phyloP scores from a whole-genome alignment of 306 rosid species.

The Hippophae gyantsensis region DNA sequence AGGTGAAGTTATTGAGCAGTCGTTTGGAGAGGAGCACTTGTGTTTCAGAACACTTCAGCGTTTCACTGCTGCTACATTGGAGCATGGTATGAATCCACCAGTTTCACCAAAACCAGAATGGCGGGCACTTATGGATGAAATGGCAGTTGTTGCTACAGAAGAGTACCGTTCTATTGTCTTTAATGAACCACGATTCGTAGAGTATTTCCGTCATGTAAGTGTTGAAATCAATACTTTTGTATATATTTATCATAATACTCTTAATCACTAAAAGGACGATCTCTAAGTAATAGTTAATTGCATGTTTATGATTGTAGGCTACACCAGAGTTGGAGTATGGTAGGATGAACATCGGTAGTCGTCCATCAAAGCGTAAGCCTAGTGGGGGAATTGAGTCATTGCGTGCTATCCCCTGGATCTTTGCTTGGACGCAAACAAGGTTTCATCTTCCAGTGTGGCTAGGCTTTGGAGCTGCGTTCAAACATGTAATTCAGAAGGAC shows the following conservation, averaged over 20 bases:
- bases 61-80: conserved; percentile 86
- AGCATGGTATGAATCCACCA: conserved; percentile 79
- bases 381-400: conserved; percentile 95
- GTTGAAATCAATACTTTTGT: conserved; percentile 4
- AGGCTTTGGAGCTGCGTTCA: conserved; percentile 84
- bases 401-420: conserved; percentile 98
- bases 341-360: conserved; percentile 93
- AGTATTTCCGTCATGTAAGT: conserved; percentile 90
- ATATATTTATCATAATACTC: not conserved
- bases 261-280: not conserved
- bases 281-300: not conserved
- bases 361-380: conserved; percentile 95
- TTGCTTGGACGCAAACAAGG: conserved; percentile 97
- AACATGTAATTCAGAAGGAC: conserved; percentile 46
- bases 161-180: conserved; percentile 92
- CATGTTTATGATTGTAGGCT: conserved; percentile 40
- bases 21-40: conserved; percentile 89
- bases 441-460: conserved; percentile 99
- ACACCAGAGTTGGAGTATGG: conserved; percentile 98
- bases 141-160: conserved; percentile 84
- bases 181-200: conserved; percentile 88
- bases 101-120: conserved; percentile 88
- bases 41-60: conserved; percentile 95
- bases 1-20: conserved; percentile 95
- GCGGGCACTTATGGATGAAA: conserved; percentile 80